Percentiles rank a stretch among this genome's conserved stretches.
Conservation (phyloP, 495 filamentous ascomycete genomes). For the Penicillium diatomitis region DNA sequence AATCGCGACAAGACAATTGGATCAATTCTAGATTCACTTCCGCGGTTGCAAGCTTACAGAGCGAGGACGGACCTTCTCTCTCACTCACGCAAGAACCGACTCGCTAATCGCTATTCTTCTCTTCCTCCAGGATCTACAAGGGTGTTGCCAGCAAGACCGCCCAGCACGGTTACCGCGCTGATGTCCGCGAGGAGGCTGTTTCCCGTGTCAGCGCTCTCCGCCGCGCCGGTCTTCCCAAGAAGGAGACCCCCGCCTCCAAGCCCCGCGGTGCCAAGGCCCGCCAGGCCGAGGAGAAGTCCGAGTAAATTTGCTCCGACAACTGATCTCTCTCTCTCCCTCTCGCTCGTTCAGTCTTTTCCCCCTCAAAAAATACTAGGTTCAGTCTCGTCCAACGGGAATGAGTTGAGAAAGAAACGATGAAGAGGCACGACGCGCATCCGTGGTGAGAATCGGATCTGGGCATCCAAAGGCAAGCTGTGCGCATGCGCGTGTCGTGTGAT, state of each 20-base stretch:
- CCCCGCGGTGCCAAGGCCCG: constrained; percentile 71
- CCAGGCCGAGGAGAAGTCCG: constrained; percentile 54
- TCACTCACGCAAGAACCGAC: too few species aligned
- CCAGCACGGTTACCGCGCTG: constrained; percentile 75
- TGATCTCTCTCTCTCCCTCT: too few species aligned
- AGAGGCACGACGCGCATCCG: neutral
- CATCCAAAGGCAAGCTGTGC: neutral
- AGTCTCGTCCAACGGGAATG: too few species aligned
- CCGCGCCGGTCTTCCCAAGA: constrained; percentile 65
- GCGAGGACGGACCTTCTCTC: too few species aligned
- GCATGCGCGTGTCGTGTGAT: constrained; percentile 7
- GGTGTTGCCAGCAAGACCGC: constrained; percentile 69
- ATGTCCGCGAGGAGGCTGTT: constrained; percentile 79
- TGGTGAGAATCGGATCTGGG: constrained; percentile 3
- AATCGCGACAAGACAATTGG: neutral
- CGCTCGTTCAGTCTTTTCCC: too few species aligned
- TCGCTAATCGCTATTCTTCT: too few species aligned
- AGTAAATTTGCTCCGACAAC: constrained; percentile 22
- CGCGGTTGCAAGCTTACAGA: too few species aligned
- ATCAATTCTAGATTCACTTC: too few species aligned
- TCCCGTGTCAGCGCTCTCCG: constrained; percentile 83
- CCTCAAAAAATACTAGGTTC: too few species aligned
- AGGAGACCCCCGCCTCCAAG: constrained; percentile 65
- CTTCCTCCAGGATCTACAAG: constrained; percentile 65
- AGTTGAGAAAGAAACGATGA: neutral